Evolutionary conservation across 257 asterid genomes (phyloP).

Genomic region (Fraxinus americana): DNA sequence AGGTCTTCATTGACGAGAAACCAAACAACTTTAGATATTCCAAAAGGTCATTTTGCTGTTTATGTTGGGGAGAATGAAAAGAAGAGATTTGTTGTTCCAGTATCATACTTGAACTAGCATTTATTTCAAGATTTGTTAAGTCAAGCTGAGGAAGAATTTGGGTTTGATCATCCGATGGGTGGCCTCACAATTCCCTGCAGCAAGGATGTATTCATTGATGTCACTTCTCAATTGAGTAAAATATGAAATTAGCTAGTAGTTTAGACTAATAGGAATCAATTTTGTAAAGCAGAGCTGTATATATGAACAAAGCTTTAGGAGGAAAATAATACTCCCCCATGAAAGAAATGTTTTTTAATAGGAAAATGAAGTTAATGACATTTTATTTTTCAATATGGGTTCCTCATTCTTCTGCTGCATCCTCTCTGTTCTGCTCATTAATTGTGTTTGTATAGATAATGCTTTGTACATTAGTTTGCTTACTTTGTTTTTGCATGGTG

Average conservation of each 20-base stretch:
- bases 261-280: background rate
- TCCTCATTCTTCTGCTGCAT: conserved; percentile 31
- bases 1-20: conserved; percentile 27
- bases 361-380: background rate
- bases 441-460: conserved; percentile 28
- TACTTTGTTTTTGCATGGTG: conserved; percentile 25
- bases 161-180: conserved; percentile 34
- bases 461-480: conserved; percentile 29
- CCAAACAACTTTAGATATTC: conserved; percentile 13
- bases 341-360: background rate
- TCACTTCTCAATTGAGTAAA: conserved; percentile 21
- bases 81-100: conserved; percentile 30
- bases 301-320: background rate
- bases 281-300: background rate
- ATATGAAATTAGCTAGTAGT: background rate
- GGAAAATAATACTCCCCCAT: background rate
- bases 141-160: conserved; percentile 27
- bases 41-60: conserved; percentile 35
- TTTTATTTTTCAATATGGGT: conserved; percentile 20
- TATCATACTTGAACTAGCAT: conserved; percentile 28
- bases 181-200: conserved; percentile 30
- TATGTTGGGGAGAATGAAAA: conserved; percentile 34
- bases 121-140: conserved; percentile 26
- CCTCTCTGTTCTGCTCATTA: conserved; percentile 35
- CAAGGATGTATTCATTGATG: conserved; percentile 9